Evolutionary conservation across 768 basidiomycete genomes (phyloP).

Genomic region (Termitomyces sp.): DNA sequence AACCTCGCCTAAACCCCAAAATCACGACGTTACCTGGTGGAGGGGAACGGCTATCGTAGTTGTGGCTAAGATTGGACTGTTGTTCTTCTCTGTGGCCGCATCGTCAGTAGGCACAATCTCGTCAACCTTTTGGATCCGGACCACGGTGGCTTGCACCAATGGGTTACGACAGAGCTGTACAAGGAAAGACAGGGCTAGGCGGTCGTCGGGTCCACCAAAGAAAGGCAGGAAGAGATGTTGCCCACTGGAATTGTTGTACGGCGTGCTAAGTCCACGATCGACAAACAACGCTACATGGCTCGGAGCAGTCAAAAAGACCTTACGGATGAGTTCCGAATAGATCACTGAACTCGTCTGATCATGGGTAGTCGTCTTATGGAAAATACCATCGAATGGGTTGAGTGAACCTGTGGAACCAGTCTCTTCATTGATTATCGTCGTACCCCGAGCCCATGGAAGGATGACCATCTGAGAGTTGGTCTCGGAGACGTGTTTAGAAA

Average conservation of each 20-base stretch:
- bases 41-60: conserved; percentile 8
- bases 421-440: conserved; percentile 20
- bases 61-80: not conserved
- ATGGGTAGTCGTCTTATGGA: conserved; percentile 45
- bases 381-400: conserved; percentile 79
- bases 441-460: conserved; percentile 72
- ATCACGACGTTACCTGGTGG: conserved; percentile 24
- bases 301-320: conserved; percentile 67
- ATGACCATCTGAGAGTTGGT: conserved; percentile 69
- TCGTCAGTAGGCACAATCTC: conserved; percentile 25
- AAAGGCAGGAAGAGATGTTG: conserved; percentile 83
- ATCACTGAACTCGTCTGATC: conserved; percentile 50
- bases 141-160: conserved; percentile 63
- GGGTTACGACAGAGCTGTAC: conserved; percentile 70
- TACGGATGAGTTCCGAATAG: conserved; percentile 82
- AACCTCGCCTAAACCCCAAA: not conserved
- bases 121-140: conserved; percentile 51
- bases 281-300: conserved; percentile 83
- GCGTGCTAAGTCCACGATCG: conserved; percentile 52
- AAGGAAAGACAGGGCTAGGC: conserved; percentile 75
- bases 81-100: conserved; percentile 11
- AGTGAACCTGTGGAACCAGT: conserved; percentile 20
- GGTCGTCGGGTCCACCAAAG: conserved; percentile 93
- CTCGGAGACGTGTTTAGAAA: conserved; percentile 55
- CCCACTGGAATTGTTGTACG: conserved; percentile 18